A percentile compares a stretch with the other conserved stretches of the same genome.
These are phyloP conservation scores for Multifurca ochricompacta DNA, from an alignment of 768 basidiomycete genomes.

Conservation along the genomic window DNA sequence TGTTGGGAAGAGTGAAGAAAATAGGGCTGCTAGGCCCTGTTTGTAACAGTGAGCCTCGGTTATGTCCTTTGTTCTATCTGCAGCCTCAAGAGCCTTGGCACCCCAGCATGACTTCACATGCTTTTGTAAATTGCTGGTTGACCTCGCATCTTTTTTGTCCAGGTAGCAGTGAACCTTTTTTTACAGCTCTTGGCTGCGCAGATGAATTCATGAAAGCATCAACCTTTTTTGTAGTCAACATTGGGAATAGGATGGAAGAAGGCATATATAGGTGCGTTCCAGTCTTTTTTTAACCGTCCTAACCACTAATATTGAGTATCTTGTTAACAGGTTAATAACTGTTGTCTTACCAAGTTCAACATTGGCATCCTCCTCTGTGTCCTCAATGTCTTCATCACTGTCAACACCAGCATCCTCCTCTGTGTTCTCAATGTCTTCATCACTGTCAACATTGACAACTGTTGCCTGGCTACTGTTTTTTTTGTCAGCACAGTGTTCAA, in stretches of 20 bases:
- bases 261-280: too few species aligned
- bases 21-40: too few species aligned
- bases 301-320: background rate
- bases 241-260: background rate
- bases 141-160: background rate
- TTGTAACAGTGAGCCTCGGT: background rate
- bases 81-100: background rate
- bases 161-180: background rate
- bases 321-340: background rate
- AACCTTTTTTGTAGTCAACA: background rate
- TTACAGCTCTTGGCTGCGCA: too few species aligned
- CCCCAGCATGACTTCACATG: background rate
- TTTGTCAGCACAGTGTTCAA: background rate
- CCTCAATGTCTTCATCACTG: background rate
- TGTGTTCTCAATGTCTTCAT: too few species aligned
- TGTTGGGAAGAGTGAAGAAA: too few species aligned
- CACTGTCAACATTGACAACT: too few species aligned
- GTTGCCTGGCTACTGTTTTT: background rate
- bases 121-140: background rate
- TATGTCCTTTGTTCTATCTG: background rate
- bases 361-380: background rate
- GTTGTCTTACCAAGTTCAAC: background rate
- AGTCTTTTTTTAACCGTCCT: background rate
- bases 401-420: too few species aligned
- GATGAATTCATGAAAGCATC: background rate